A percentile compares a stretch with the other conserved stretches of the same genome.
Conservation (phyloP, 805 yeast species). For the Starmerella roubikii region DNA sequence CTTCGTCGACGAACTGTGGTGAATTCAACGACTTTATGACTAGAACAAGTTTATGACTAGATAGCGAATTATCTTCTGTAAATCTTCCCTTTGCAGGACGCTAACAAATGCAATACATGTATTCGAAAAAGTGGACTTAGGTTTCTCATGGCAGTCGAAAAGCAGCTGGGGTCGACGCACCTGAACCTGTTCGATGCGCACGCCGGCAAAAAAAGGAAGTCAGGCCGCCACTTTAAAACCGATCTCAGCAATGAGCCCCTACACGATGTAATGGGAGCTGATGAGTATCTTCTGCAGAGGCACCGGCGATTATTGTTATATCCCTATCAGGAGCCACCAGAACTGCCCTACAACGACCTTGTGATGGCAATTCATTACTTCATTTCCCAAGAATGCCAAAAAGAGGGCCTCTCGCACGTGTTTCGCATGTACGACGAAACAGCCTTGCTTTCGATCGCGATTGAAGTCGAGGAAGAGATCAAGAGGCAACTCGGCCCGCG, state of each 20-base stretch:
- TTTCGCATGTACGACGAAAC: conserved; percentile 11
- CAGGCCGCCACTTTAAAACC: background rate
- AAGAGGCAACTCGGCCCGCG: conserved; percentile 9
- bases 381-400: conserved; percentile 5
- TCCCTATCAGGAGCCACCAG: conserved; percentile 15
- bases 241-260: background rate
- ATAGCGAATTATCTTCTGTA: too few relatives aligned
- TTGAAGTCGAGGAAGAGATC: conserved; percentile 15
- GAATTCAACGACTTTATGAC: too few relatives aligned
- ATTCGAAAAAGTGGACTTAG: too few relatives aligned
- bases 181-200: conserved; percentile 7
- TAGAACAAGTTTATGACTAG: too few relatives aligned
- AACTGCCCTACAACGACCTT: conserved; percentile 12
- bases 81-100: too few relatives aligned
- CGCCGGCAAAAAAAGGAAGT: conserved; percentile 6
- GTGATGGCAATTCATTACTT: conserved; percentile 14
- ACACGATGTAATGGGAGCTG: conserved; percentile 11
- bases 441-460: conserved; percentile 14
- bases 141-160: too few relatives aligned
- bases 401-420: background rate
- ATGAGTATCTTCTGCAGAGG: conserved; percentile 10
- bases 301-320: conserved; percentile 6
- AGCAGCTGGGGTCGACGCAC: too few relatives aligned
- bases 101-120: too few relatives aligned
- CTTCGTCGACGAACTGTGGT: conserved; percentile 10